Conservation (phyloP, 371 early-diverging fungal species). For the Sporodiniella umbellata region DNA sequence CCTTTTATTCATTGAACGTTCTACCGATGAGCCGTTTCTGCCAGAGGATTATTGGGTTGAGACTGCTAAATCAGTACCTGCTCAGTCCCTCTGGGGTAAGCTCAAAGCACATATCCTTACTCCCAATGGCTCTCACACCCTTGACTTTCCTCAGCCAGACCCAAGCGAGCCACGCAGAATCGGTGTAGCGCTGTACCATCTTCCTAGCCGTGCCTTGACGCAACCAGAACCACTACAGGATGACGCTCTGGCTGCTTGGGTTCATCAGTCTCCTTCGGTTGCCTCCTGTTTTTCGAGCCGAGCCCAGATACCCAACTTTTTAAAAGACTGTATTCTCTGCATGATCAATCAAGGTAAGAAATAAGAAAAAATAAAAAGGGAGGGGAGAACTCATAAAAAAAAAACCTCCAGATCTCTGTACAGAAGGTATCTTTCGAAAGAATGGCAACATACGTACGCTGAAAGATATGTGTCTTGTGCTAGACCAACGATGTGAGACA, state of each 20-base stretch:
- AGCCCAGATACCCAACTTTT: slow-evolving; percentile 13
- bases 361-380: slow-evolving; percentile 49
- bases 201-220: too few relatives aligned
- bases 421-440: slow-evolving; percentile 95
- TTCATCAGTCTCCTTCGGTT: neutral
- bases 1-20: slow-evolving; percentile 6
- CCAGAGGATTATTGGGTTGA: slow-evolving; percentile 3
- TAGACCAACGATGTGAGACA: slow-evolving; percentile 46
- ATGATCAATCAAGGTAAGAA: slow-evolving; percentile 22
- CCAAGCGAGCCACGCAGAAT: too few relatives aligned
- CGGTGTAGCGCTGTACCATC: too few relatives aligned
- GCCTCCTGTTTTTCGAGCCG: slow-evolving; percentile 24
- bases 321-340: slow-evolving; percentile 19
- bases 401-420: slow-evolving; percentile 63
- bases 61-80: slow-evolving; percentile 1
- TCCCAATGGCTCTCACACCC: neutral
- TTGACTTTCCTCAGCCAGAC: too few relatives aligned
- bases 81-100: slow-evolving; percentile 19
- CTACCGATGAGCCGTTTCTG: neutral
- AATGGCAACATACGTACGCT: slow-evolving; percentile 93
- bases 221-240: too few relatives aligned
- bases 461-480: slow-evolving; percentile 72
- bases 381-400: neutral
- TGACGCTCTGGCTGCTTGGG: neutral
- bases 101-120: slow-evolving; percentile 21